Evolutionary conservation across 179 eudicot species (phyloP), one percentile per base, ranked within the genome.

Genomic region (Patellifolia procumbens): DNA sequence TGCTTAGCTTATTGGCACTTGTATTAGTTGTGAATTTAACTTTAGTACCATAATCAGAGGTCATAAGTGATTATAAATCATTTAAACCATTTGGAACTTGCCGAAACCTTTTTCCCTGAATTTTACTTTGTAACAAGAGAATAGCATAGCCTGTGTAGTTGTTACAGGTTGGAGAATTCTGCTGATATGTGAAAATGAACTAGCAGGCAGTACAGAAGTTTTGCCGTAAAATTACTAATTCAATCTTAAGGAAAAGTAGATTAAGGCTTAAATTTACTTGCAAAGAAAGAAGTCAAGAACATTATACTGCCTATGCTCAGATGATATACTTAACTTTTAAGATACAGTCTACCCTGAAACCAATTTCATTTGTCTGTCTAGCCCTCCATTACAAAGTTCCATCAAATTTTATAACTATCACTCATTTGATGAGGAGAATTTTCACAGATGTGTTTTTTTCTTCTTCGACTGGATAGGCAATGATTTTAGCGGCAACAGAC

Each of bases 241-340:
- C n/a, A 19, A 51, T 51, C 56, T 51, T n/a, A 7, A 20, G 4
- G 20, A 19, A 51, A 7, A 51, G n/a, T 16, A 20, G 5, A 13
- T 51, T 51, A 2, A 16, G 1, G n/a, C n/a, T 16, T 8, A 37
- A 4, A 37, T 8, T 4, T 37, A 51, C 16, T 51, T 13, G 55
- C n/a, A 51, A 51, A 51, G 16, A 51, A 51, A 4, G n/a, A 5
- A 6, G 32, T 32, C 28, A 15, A 70, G 69, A 46, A 12, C 29
- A 13, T 74, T 74, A 2, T 42, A 22, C 32, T 59, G 42, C 7
- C 42, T 77, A 60, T 56, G 70, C 34, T 74, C 49, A 2, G 74
- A 63, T 31, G 74, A 77, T 45, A 42, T 20, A 3, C 61, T 69
- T 8, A n/a, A 69, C 68, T 8, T 37, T 1, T 37, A 37, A 37